phyloP scores from a whole-genome alignment of 2,329 filamentous ascomycete genomes.

The Colletotrichum sublineola region DNA sequence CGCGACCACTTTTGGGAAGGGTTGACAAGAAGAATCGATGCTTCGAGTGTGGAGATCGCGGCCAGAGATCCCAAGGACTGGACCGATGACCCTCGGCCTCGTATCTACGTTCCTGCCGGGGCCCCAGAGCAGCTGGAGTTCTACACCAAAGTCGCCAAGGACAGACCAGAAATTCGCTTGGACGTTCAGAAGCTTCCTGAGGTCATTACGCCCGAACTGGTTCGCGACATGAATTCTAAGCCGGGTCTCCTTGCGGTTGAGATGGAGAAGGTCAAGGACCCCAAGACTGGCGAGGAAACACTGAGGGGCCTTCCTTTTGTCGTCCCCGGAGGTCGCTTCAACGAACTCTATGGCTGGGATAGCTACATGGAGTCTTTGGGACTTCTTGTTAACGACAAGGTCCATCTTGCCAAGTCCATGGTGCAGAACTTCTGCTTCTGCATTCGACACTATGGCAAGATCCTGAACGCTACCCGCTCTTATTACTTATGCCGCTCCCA shows the following conservation, averaged over 20 bases:
- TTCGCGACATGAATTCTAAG: conserved; percentile 86
- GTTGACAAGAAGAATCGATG: conserved; percentile 90
- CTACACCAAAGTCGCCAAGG: conserved; percentile 83
- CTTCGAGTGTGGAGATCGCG: conserved; percentile 86
- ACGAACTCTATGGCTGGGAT: conserved; percentile 98
- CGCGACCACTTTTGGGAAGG: conserved; percentile 93
- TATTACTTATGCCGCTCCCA: conserved; percentile 97
- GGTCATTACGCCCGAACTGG: conserved; percentile 83
- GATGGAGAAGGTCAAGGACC: conserved; percentile 82
- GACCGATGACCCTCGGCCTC: conserved; percentile 88
- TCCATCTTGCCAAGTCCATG: conserved; percentile 93
- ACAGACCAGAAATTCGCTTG: conserved; percentile 85
- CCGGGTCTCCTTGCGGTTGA: conserved; percentile 91
- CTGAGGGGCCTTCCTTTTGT: conserved; percentile 90
- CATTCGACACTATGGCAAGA: conserved; percentile 98
- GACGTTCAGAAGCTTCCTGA: conserved; percentile 87
- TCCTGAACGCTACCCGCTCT: conserved; percentile 94
- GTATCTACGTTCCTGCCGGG: conserved; percentile 89
- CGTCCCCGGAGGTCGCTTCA: conserved; percentile 97
- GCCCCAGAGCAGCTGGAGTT: conserved; percentile 91
- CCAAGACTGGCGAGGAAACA: conserved; percentile 76
- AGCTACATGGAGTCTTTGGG: conserved; percentile 98
- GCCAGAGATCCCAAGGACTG: conserved; percentile 95
- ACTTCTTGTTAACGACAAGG: conserved; percentile 85
- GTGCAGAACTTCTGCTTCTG: conserved; percentile 97